These are phyloP conservation scores for Aspergillus sp. DNA, from an alignment of 2,329 filamentous ascomycete genomes.

Conservation along the genomic window DNA sequence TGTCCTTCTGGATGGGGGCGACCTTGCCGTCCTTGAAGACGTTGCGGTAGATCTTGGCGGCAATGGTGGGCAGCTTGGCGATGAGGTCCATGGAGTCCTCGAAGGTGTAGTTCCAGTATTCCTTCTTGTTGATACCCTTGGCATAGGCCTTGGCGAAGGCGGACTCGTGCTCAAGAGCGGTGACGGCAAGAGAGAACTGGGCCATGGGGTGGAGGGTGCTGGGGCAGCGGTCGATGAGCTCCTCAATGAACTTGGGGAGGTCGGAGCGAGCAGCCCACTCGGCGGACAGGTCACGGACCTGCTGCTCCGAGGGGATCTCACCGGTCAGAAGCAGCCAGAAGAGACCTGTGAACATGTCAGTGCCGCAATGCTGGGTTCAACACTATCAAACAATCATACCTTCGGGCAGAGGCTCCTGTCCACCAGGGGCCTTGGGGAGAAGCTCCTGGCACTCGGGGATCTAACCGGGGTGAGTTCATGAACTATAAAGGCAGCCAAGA, in stretches of 20 bases:
- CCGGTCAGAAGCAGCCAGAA: slow-evolving; percentile 99
- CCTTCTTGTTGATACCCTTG: slow-evolving; percentile 98
- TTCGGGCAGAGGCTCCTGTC: slow-evolving; percentile 95
- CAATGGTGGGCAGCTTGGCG: slow-evolving; percentile 98
- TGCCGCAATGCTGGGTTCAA: neutral
- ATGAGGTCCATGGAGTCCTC: slow-evolving; percentile 99
- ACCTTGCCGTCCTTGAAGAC: slow-evolving; percentile 99
- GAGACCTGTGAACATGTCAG: slow-evolving; percentile 60
- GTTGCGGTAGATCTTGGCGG: slow-evolving; percentile 98
- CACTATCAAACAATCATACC: slow-evolving; percentile 46
- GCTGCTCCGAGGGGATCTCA: slow-evolving; percentile 95
- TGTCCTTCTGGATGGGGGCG: slow-evolving; percentile 90
- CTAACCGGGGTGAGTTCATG: slow-evolving; percentile 35
- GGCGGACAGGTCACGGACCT: slow-evolving; percentile 95
- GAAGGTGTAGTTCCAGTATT: slow-evolving; percentile 99
- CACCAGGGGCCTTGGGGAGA: slow-evolving; percentile 94
- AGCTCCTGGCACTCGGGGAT: slow-evolving; percentile 98
- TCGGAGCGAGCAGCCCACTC: slow-evolving; percentile 98
- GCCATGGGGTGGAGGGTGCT: slow-evolving; percentile 99
- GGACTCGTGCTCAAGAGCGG: slow-evolving; percentile 96
- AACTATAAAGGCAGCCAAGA: neutral
- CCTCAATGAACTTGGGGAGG: slow-evolving; percentile 96
- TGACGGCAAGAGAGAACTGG: slow-evolving; percentile 97
- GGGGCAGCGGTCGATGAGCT: slow-evolving; percentile 99
- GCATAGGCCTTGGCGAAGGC: slow-evolving; percentile 98